Conservation (phyloP, 2,329 filamentous ascomycete species). For the Colletotrichum theobromicola region DNA sequence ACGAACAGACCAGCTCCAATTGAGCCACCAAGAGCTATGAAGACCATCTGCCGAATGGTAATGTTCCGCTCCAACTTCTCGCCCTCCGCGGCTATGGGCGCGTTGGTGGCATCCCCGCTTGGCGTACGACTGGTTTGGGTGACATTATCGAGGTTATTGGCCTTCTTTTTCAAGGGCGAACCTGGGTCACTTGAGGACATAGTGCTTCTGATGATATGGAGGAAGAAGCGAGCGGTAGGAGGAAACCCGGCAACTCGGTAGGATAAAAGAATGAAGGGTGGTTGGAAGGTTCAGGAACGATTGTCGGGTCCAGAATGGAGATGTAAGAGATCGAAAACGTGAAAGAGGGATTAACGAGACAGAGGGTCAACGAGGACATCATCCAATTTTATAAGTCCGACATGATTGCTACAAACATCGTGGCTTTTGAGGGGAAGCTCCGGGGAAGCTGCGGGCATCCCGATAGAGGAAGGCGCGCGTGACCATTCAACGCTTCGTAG, state of each 20-base stretch:
- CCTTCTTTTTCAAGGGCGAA: not conserved
- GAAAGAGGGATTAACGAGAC: not conserved
- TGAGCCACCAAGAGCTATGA: slow-evolving; percentile 39
- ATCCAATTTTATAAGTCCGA: not conserved
- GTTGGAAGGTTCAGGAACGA: not conserved
- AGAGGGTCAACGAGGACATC: not conserved
- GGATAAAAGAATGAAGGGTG: not conserved
- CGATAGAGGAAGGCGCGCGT: not conserved
- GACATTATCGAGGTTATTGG: not conserved
- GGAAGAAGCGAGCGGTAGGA: not conserved
- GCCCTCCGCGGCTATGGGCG: not conserved
- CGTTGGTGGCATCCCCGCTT: not conserved
- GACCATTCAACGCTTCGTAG: not conserved
- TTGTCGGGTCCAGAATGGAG: not conserved
- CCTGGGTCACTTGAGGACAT: not conserved
- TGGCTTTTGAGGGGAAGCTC: not conserved
- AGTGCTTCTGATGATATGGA: not conserved
- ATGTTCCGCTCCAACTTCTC: slow-evolving; percentile 30
- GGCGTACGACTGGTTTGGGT: not conserved
- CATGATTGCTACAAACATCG: not conserved
- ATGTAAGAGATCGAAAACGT: not conserved
- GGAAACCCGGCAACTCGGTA: not conserved
- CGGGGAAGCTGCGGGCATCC: not conserved
- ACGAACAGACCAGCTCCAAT: slow-evolving; percentile 42
- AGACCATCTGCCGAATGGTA: slow-evolving; percentile 37